phyloP scores from a whole-genome alignment of 768 basidiomycete species.

The Gloeophyllum trabeum region DNA sequence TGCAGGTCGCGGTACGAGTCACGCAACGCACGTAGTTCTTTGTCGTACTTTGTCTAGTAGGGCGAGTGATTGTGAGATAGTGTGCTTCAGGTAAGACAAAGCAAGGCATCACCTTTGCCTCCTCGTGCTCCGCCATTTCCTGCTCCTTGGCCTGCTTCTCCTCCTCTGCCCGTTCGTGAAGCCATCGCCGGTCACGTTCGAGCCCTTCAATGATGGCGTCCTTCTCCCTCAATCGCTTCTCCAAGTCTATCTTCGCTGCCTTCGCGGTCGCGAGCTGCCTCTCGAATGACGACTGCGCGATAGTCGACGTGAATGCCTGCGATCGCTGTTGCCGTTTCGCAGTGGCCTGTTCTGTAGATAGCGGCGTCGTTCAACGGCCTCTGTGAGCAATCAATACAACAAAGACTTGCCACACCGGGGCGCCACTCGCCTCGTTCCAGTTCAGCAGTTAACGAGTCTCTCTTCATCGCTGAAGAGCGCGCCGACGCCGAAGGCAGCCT shows the following conservation, averaged over 20 bases:
- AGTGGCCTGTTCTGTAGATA: conserved; percentile 49
- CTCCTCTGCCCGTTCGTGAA: conserved; percentile 56
- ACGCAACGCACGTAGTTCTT: conserved; percentile 41
- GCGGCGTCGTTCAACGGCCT: too few relatives aligned
- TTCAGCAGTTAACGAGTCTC: conserved; percentile 58
- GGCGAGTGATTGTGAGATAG: not conserved
- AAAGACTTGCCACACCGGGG: not conserved
- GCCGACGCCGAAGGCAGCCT: conserved; percentile 2
- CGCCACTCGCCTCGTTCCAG: conserved; percentile 54
- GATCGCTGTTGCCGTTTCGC: conserved; percentile 61
- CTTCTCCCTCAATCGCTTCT: conserved; percentile 57
- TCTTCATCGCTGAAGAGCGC: conserved; percentile 33
- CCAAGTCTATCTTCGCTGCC: conserved; percentile 50
- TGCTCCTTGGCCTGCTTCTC: conserved; percentile 59
- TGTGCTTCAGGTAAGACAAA: not conserved
- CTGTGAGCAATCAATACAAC: not conserved
- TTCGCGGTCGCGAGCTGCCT: conserved; percentile 56
- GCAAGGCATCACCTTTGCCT: conserved; percentile 45
- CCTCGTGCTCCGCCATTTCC: conserved; percentile 35
- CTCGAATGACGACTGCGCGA: conserved; percentile 54
- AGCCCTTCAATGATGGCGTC: conserved; percentile 52
- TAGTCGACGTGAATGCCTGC: conserved; percentile 48
- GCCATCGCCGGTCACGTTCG: conserved; percentile 58
- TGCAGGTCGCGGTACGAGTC: conserved; percentile 34
- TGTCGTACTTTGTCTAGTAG: conserved; percentile 35